phyloP scores from a whole-genome alignment of 441 rosid genomes.

The Macaranga tanarius region DNA sequence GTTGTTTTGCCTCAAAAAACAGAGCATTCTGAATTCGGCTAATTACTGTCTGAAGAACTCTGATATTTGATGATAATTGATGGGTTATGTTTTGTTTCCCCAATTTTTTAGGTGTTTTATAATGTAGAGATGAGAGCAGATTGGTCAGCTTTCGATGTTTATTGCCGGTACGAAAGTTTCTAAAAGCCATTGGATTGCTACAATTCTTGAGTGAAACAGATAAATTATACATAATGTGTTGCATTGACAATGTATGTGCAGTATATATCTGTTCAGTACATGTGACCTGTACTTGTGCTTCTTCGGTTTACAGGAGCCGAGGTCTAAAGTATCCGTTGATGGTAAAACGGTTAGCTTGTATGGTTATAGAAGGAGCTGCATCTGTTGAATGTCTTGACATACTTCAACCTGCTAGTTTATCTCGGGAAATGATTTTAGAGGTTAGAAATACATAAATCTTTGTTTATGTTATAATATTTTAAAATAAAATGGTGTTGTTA shows the following conservation, averaged over 20 bases:
- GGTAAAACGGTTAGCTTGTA: slow-evolving; percentile 75
- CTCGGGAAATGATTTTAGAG: slow-evolving; percentile 47
- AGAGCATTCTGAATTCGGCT: too few species aligned
- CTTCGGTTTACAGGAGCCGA: slow-evolving; percentile 40
- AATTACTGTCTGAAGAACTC: too few species aligned
- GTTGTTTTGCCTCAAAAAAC: slow-evolving; percentile 33
- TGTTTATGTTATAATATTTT: neutral
- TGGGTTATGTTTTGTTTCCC: neutral
- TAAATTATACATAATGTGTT: too few species aligned
- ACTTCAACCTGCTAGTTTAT: slow-evolving; percentile 67
- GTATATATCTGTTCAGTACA: too few species aligned
- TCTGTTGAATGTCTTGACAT: slow-evolving; percentile 55
- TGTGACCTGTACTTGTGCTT: neutral
- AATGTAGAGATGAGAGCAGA: slow-evolving; percentile 66
- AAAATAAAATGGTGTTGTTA: too few species aligned
- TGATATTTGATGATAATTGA: too few species aligned
- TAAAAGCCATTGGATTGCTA: neutral
- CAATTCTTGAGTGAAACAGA: too few species aligned
- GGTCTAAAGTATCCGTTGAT: slow-evolving; percentile 80
- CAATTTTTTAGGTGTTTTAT: slow-evolving; percentile 49
- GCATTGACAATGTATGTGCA: too few species aligned
- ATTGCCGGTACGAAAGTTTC: slow-evolving; percentile 59
- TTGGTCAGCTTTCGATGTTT: slow-evolving; percentile 61
- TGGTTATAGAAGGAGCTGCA: slow-evolving; percentile 60
- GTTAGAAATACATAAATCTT: slow-evolving; percentile 32